Conservation (phyloP, 2,329 filamentous ascomycete genomes). For the Penicillium hordei region DNA sequence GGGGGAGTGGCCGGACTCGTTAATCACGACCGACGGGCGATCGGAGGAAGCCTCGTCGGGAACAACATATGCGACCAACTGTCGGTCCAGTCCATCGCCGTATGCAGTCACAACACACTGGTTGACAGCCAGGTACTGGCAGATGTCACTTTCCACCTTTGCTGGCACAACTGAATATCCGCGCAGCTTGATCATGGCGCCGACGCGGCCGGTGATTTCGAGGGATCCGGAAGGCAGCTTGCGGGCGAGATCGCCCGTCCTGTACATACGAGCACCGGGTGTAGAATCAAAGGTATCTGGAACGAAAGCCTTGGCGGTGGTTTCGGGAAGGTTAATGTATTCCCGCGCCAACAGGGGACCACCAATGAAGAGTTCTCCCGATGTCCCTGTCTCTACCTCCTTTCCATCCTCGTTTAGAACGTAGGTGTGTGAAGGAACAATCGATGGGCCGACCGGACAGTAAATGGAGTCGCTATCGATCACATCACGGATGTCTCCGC, state of each 20-base stretch:
- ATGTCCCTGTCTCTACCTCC: constrained; percentile 60
- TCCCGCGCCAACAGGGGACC: constrained; percentile 72
- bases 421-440: constrained; percentile 68
- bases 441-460: constrained; percentile 70
- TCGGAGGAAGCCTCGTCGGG: constrained; percentile 59
- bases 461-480: constrained; percentile 64
- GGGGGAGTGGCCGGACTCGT: constrained; percentile 70
- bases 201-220: constrained; percentile 74
- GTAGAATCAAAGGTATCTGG: constrained; percentile 62
- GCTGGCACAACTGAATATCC: constrained; percentile 76
- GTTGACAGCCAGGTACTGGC: constrained; percentile 67
- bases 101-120: constrained; percentile 71
- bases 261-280: constrained; percentile 68
- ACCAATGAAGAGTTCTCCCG: constrained; percentile 73
- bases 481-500: constrained; percentile 70
- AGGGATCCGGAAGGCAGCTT: constrained; percentile 66
- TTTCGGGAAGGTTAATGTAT: constrained; percentile 77
- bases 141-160: constrained; percentile 72
- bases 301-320: constrained; percentile 70
- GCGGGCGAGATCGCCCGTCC: constrained; percentile 69
- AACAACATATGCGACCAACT: constrained; percentile 75
- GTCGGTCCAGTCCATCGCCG: constrained; percentile 72
- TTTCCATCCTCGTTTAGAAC: constrained; percentile 70
- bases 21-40: constrained; percentile 64
- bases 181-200: constrained; percentile 77